These are phyloP conservation scores for Yamadazyma kanchanaburiensis DNA, from an alignment of 1,139 yeast genomes.

Conservation along the genomic window DNA sequence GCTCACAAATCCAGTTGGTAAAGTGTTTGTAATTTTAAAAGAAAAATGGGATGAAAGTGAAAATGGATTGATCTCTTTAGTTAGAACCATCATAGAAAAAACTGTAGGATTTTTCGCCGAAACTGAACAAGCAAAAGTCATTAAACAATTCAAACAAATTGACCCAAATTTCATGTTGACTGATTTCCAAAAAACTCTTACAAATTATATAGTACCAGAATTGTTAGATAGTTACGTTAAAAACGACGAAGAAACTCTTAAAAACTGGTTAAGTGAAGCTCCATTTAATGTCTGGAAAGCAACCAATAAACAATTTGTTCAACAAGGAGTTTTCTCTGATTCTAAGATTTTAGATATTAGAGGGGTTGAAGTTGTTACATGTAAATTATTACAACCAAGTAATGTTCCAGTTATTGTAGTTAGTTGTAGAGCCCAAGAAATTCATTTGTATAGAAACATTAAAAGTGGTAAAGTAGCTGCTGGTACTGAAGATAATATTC, in stretches of 20 bases:
- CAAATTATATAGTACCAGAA: conserved; percentile 94
- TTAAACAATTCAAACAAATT: conserved; percentile 79
- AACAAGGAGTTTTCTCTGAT: conserved; percentile 89
- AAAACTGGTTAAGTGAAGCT: conserved; percentile 94
- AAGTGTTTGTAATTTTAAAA: conserved; percentile 57
- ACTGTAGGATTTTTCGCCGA: conserved; percentile 90
- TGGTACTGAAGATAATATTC: conserved; percentile 91
- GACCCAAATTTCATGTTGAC: conserved; percentile 87
- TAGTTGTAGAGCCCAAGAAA: conserved; percentile 96
- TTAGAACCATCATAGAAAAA: conserved; percentile 79
- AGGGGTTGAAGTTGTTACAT: conserved; percentile 89
- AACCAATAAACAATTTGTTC: conserved; percentile 86
- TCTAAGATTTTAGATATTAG: conserved; percentile 91
- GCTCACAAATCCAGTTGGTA: conserved; percentile 68
- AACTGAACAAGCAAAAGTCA: conserved; percentile 92
- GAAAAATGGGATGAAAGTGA: conserved; percentile 92
- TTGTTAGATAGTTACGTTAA: conserved; percentile 91
- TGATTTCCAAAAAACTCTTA: conserved; percentile 76
- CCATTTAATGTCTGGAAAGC: conserved; percentile 95
- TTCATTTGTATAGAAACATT: conserved; percentile 81
- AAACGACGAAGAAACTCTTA: conserved; percentile 81
- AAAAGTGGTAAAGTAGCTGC: conserved; percentile 96
- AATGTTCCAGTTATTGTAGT: conserved; percentile 92
- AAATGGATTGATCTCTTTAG: conserved; percentile 79
- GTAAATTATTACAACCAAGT: conserved; percentile 86